Conservation (phyloP, 257 asterid species). For the Echium plantagineum region DNA sequence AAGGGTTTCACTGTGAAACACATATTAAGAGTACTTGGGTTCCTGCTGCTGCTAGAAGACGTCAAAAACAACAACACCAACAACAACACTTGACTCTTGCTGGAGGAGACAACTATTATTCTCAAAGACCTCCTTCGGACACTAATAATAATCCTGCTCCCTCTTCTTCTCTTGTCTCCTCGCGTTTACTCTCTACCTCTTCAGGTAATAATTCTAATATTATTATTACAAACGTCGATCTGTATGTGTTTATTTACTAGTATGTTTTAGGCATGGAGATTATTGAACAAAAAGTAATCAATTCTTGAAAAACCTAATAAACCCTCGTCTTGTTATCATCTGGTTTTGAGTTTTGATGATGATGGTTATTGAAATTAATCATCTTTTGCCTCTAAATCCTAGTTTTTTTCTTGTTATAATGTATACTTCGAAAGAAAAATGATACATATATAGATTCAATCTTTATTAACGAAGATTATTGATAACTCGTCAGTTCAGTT, state of each 20-base stretch:
- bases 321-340: neutral
- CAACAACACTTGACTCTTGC: conserved; percentile 25
- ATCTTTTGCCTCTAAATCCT: neutral
- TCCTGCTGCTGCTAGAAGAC: conserved; percentile 64
- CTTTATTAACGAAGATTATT: no score
- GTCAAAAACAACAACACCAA: conserved; percentile 56
- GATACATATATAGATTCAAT: no score
- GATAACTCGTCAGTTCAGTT: no score
- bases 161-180: conserved; percentile 27
- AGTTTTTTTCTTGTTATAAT: no score
- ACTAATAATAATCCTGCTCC: conserved; percentile 15
- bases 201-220: conserved; percentile 42
- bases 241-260: neutral
- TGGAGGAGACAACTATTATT: conserved; percentile 15
- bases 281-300: no score
- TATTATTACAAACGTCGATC: neutral
- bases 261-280: neutral
- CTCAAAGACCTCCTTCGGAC: conserved; percentile 46
- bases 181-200: conserved; percentile 37
- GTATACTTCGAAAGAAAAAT: no score
- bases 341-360: neutral
- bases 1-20: conserved; percentile 57
- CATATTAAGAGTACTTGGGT: conserved; percentile 78
- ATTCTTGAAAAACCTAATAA: no score
- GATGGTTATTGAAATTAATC: no score